Evolutionary conservation across 495 filamentous ascomycete species (phyloP), one percentile per base, ranked within the genome.

Genomic region (Aspergillus sparsus): DNA sequence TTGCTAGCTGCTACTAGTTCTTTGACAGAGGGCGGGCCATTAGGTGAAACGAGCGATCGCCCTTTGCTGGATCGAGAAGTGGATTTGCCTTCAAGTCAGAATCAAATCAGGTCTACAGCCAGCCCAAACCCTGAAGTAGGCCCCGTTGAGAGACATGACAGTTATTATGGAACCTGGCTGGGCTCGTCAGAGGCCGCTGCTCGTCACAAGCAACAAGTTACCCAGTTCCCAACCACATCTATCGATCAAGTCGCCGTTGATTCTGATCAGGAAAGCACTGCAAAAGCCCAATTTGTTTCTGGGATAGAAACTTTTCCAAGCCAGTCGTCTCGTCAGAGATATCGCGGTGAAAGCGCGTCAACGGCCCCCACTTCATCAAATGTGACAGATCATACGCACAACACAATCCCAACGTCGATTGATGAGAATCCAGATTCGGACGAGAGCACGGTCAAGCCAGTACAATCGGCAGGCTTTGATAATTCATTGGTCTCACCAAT

Each of bases 1-100:
- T 68, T 85, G 53, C 76, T 85, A 64, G 86, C 85, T 16, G 77
- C 80, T 12, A 82, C 83, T 10, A 79, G 76, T 7, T 79, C 74
- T 37, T 67, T 84, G 7, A 81, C 85, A 6, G 83, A 81, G 10
- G 77, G 74, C 51, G 77, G 74, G 55, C 68, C 34, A 55, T 68
- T 64, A 37, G 44, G 41, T 39, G 50, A 18, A 9, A 15, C 42
- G 35, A 37, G 33, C 54, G 55, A 57, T 44, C 61, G 54, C 55
- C 16, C 68, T 53, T 34, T 69, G 50, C 50, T 34, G 18, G 61
- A 60, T 32, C 55, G 46, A 31, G 65, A 67, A 21, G 16, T 44
- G 5, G 63, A 62, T 34, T 61, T 39, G 27, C 49, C 45, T 8
- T 39, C 15, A 2, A 46, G 16, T 16, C 36, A 34, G 49, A 64